A percentile compares a stretch with the other conserved stretches of the same genome.
Evolutionary conservation across 2,329 filamentous ascomycete species (phyloP).

Genomic region (Botrytis galanthina): DNA sequence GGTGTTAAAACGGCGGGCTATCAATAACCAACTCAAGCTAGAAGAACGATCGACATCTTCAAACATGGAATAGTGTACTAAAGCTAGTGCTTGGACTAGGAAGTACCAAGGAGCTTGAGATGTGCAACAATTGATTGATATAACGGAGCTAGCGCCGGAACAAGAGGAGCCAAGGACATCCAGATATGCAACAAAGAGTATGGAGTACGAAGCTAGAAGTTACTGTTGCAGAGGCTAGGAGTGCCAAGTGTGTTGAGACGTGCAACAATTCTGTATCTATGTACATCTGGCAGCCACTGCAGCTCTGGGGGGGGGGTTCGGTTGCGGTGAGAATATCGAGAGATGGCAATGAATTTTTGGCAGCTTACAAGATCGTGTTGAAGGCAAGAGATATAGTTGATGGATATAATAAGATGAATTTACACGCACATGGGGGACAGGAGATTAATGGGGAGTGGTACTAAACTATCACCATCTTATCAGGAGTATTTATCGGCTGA

Average conservation of each 20-base stretch:
- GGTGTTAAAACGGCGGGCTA: background rate
- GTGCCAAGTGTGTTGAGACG: background rate
- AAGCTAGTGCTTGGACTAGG: background rate
- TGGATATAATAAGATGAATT: too few relatives aligned
- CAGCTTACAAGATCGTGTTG: background rate
- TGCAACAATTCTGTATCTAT: background rate
- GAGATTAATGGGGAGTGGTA: background rate
- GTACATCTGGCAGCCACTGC: background rate
- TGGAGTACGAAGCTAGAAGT: background rate
- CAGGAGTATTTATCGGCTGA: background rate
- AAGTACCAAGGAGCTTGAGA: background rate
- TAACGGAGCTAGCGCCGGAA: background rate
- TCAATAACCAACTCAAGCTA: background rate
- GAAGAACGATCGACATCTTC: background rate
- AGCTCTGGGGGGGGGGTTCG: background rate
- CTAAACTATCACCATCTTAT: background rate
- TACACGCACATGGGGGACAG: too few relatives aligned
- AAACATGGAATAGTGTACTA: background rate
- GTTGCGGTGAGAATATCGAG: background rate
- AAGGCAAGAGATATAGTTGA: background rate
- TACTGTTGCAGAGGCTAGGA: background rate
- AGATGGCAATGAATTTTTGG: background rate
- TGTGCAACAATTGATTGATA: background rate
- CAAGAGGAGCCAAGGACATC: background rate
- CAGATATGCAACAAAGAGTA: background rate